Evolutionary conservation across 202 grass and related monocot species (phyloP).

Genomic region (Brachypodium distachyon): DNA sequence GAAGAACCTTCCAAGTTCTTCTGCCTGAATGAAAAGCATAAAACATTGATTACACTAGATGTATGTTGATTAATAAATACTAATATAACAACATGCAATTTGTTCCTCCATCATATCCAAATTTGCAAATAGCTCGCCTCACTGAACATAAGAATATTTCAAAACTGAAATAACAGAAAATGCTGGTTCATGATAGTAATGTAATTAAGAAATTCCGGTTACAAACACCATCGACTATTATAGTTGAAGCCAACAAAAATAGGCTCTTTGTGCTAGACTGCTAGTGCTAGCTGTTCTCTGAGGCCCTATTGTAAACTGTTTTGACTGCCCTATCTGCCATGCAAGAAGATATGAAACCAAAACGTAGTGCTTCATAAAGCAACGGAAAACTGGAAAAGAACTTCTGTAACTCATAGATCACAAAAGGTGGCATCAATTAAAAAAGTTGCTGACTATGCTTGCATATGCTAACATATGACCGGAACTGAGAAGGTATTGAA

Average conservation of each 20-base stretch:
- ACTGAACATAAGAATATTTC: neutral
- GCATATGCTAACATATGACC: neutral
- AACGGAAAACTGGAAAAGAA: neutral
- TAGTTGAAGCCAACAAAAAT: neutral
- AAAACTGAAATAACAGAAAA: conserved; percentile 11
- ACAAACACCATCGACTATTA: neutral
- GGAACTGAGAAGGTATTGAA: neutral
- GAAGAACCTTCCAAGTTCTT: conserved; percentile 97
- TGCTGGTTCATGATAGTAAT: neutral
- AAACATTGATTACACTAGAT: conserved; percentile 17
- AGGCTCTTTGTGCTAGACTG: neutral
- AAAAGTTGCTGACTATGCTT: neutral
- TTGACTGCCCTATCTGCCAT: neutral
- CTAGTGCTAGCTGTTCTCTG: neutral
- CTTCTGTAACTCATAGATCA: neutral
- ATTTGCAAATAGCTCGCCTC: neutral
- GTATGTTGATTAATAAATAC: neutral
- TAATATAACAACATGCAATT: neutral
- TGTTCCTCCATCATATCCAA: neutral
- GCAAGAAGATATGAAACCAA: neutral
- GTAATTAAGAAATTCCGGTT: neutral
- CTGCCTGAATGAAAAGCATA: conserved; percentile 54
- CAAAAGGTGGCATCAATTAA: neutral
- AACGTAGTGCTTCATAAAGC: neutral
- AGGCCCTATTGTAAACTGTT: neutral